Conservation (phyloP, 495 filamentous ascomycete species). For the Hypoxylon trugodes region DNA sequence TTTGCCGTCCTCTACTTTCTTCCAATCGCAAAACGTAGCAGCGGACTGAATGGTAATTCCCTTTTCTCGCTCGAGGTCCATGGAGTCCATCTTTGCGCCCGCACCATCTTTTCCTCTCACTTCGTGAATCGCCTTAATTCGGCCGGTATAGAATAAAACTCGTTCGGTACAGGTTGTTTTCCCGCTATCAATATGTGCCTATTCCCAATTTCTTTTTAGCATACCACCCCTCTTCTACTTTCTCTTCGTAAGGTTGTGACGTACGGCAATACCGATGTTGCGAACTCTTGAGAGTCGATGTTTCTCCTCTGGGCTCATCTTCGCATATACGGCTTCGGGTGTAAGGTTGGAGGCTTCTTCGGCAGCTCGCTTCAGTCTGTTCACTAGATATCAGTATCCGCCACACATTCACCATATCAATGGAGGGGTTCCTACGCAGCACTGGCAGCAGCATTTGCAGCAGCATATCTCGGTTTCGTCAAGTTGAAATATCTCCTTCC, state of each 20-base stretch:
- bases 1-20: slow-evolving; percentile 76
- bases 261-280: slow-evolving; percentile 98
- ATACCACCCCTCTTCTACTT: too few relatives aligned
- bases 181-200: slow-evolving; percentile 99
- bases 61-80: slow-evolving; percentile 98
- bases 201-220: slow-evolving; percentile 1
- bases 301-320: slow-evolving; percentile 80
- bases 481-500: slow-evolving; percentile 44
- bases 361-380: slow-evolving; percentile 55
- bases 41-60: slow-evolving; percentile 99
- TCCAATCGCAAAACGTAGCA: slow-evolving; percentile 97
- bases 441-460: slow-evolving; percentile 23
- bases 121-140: slow-evolving; percentile 97
- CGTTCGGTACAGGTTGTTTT: slow-evolving; percentile 98
- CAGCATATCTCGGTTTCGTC: slow-evolving; percentile 41
- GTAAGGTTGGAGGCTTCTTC: slow-evolving; percentile 55
- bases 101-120: slow-evolving; percentile 94
- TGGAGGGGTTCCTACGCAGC: slow-evolving; percentile 32
- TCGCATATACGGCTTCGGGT: slow-evolving; percentile 53
- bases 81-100: slow-evolving; percentile 99
- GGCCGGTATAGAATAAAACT: slow-evolving; percentile 97
- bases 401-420: neutral
- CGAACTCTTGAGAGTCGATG: slow-evolving; percentile 79
- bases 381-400: neutral
- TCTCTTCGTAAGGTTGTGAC: too few relatives aligned